Conservation (phyloP, 1,284 basidiomycete genomes). For the Tilletia horrida region DNA sequence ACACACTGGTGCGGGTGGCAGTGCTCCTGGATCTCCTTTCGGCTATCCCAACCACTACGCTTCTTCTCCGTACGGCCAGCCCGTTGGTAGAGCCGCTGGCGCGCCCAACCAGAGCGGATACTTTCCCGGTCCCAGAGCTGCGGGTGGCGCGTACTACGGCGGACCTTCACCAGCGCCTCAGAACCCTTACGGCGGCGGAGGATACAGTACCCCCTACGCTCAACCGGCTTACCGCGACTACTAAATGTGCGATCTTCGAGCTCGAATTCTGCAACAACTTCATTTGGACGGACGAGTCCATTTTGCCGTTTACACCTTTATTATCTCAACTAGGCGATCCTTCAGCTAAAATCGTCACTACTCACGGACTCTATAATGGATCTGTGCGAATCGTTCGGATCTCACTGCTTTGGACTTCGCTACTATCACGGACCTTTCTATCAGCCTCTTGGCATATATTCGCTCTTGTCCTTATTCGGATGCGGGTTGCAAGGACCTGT, state of each 20-base stretch:
- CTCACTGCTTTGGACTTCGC: no score
- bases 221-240: slow-evolving; percentile 12
- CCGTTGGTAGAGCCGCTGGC: not conserved
- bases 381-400: no score
- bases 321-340: no score
- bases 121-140: not conserved
- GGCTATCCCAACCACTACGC: not conserved
- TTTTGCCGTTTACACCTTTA: no score
- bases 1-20: not conserved
- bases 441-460: no score
- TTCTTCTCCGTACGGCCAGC: not conserved
- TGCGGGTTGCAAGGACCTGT: no score
- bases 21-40: not conserved
- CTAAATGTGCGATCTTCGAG: not conserved
- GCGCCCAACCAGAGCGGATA: slow-evolving; percentile 2
- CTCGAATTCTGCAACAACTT: no score
- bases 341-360: no score
- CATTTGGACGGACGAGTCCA: no score
- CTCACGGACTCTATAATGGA: no score
- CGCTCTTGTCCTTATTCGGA: no score
- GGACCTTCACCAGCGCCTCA: not conserved
- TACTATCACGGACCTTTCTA: no score
- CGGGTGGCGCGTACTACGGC: not conserved
- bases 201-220: not conserved
- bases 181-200: not conserved